These are phyloP conservation scores for Chaetomiaceae sp. DNA, from an alignment of 2,329 filamentous ascomycete species.

Conservation along the genomic window DNA sequence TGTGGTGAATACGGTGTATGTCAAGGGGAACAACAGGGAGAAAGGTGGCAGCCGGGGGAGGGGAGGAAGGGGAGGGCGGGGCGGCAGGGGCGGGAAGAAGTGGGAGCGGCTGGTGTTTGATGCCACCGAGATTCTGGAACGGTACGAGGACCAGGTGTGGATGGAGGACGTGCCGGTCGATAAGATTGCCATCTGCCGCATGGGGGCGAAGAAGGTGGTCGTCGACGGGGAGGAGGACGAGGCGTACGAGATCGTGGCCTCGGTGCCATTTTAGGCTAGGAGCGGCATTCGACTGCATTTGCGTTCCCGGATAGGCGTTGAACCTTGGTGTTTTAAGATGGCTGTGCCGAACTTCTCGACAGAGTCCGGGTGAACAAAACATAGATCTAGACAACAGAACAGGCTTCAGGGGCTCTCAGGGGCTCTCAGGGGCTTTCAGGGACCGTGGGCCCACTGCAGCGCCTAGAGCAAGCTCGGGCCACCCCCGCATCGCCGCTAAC, in stretches of 20 bases:
- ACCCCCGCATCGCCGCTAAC: constrained; percentile 11
- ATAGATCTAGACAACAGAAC: too few species aligned
- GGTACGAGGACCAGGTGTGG: constrained; percentile 66
- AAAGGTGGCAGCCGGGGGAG: constrained; percentile 22
- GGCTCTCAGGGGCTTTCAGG: background rate
- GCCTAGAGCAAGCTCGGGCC: constrained; percentile 11
- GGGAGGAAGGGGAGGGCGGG: constrained; percentile 25
- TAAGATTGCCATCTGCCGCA: constrained; percentile 72
- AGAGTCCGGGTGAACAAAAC: too few species aligned
- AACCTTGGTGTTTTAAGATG: too few species aligned
- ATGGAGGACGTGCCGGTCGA: constrained; percentile 63
- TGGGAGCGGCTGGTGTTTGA: constrained; percentile 46
- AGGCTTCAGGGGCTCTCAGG: background rate
- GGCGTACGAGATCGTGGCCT: constrained; percentile 50
- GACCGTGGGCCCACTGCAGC: background rate
- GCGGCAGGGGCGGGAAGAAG: constrained; percentile 22
- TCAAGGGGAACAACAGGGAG: constrained; percentile 36
- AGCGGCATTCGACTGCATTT: too few species aligned
- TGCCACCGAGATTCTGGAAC: constrained; percentile 49
- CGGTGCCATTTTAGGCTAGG: constrained; percentile 36
- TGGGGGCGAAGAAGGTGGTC: constrained; percentile 70
- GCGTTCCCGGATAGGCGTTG: too few species aligned
- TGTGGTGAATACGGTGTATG: constrained; percentile 79
- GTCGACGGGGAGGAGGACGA: constrained; percentile 48
- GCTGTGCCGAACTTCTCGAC: too few species aligned